Conservation (phyloP, 495 filamentous ascomycete genomes). For the Lindgomyces ingoldianus region DNA sequence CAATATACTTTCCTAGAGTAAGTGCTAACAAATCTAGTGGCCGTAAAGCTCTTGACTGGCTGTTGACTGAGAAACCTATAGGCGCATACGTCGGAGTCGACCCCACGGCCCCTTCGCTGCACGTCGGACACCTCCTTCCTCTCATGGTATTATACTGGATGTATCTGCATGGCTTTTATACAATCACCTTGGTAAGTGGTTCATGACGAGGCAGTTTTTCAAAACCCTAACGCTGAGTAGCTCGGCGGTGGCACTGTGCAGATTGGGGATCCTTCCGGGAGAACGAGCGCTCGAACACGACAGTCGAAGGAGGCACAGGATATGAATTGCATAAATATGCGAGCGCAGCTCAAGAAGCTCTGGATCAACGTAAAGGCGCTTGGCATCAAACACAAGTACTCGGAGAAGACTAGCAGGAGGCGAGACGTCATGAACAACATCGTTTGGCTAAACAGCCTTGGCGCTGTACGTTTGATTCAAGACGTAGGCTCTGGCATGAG, state of each 20-base stretch:
- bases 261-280: slow-evolving; percentile 84
- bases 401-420: slow-evolving; percentile 39
- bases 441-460: slow-evolving; percentile 70
- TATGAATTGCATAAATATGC: slow-evolving; percentile 73
- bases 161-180: slow-evolving; percentile 77
- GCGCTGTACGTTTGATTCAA: slow-evolving; percentile 70
- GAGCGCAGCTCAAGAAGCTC: slow-evolving; percentile 76
- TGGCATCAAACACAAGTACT: slow-evolving; percentile 61
- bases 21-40: slow-evolving; percentile 51
- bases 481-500: slow-evolving; percentile 70
- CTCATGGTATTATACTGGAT: slow-evolving; percentile 95
- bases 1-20: slow-evolving; percentile 18
- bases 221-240: slow-evolving; percentile 11
- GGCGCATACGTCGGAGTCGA: slow-evolving; percentile 90
- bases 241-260: slow-evolving; percentile 62
- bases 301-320: slow-evolving; percentile 58
- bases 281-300: slow-evolving; percentile 65
- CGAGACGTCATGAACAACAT: slow-evolving; percentile 75
- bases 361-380: slow-evolving; percentile 70
- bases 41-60: slow-evolving; percentile 58
- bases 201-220: background rate
- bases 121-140: slow-evolving; percentile 89
- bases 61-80: slow-evolving; percentile 69
- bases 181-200: slow-evolving; percentile 64
- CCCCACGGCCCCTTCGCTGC: slow-evolving; percentile 85